These are phyloP conservation scores for Furculomyces boomerangus DNA, from an alignment of 371 early-diverging fungal genomes.

Conservation along the genomic window DNA sequence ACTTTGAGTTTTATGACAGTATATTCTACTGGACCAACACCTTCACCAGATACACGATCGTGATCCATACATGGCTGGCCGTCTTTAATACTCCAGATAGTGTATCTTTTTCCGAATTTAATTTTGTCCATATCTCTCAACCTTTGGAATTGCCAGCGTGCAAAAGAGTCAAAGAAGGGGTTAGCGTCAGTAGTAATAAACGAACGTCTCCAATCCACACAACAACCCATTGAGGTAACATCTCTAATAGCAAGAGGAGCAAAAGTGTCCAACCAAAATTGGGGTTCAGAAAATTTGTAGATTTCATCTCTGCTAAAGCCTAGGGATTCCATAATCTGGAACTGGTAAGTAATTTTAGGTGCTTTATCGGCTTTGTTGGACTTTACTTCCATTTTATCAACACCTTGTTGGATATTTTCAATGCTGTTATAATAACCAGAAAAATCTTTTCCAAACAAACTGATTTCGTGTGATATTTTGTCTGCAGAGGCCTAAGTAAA, in stretches of 20 bases:
- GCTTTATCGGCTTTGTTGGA: slow-evolving; percentile 82
- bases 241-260: slow-evolving; percentile 82
- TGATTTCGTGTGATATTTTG: slow-evolving; percentile 89
- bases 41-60: slow-evolving; percentile 97
- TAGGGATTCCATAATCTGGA: slow-evolving; percentile 87
- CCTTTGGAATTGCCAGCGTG: slow-evolving; percentile 98
- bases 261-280: slow-evolving; percentile 94
- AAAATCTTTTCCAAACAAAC: slow-evolving; percentile 79
- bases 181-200: slow-evolving; percentile 99
- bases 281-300: slow-evolving; percentile 87
- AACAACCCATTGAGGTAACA: slow-evolving; percentile 69
- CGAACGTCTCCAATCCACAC: slow-evolving; percentile 96
- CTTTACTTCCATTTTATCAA: slow-evolving; percentile 34
- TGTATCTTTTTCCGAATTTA: slow-evolving; percentile 97
- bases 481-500: slow-evolving; percentile 71
- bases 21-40: slow-evolving; percentile 92
- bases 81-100: slow-evolving; percentile 94
- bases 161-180: slow-evolving; percentile 98
- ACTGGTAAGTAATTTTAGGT: slow-evolving; percentile 74
- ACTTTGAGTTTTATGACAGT: slow-evolving; percentile 85
- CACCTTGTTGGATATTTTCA: slow-evolving; percentile 14
- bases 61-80: slow-evolving; percentile 99
- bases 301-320: slow-evolving; percentile 85
- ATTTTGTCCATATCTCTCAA: slow-evolving; percentile 66
- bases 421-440: slow-evolving; percentile 30